Base-by-base conservation (phyloP, 768 basidiomycete genomes). In the Xanthoconium stramineum region DNA sequence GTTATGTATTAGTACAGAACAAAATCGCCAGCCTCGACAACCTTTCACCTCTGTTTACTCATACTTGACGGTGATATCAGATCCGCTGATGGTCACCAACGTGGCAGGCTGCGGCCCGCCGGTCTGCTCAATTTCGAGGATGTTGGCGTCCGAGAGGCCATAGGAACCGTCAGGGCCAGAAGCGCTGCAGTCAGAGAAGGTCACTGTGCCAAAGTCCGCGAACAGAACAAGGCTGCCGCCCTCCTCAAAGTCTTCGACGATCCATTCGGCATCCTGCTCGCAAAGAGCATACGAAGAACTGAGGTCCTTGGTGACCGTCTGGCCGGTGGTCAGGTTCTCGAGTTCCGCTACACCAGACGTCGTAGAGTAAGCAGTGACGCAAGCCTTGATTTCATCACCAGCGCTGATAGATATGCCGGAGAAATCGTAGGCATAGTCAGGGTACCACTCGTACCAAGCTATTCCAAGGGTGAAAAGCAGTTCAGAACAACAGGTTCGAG, bases 391-490 rank as follows among this genome's bases (percentile, higher is more conserved):
- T n/a, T 55, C 48, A 11, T 67, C 53, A 32, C 64, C 64, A 55
- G 46, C 54, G 1, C 15, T 48, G 36, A 68, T 36, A 45, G 15
- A 29, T 32, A 67, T 61, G 6, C 47, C 50, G 20, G 57, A 52
- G 54, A 67, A 58, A 24, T 56, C 50, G 42, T 51, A 52, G 28
- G 53, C 29, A 28, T 52, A 33, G 42, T 59, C 65, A 4, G 67
- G 61, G 53, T 46, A 58, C 65, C 58, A 68, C 20, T 66, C 58
- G 38, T 57, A 65, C 65, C 65, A 67, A 51, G 63, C 66, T 65
- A 36, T 42, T 24, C 10, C 24, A 13, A 6, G 3, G 2, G 35
- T 57, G 28, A 57, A 32, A 51, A 47, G 8, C 17, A 36, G 44
- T 39, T 19, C 8, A 3, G 43, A 19, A 5, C 2, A 7, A 15